Evolutionary conservation across 192 early-diverging fungal species (phyloP), one percentile per base, ranked within the genome.

Genomic region (Jimgerdemannia lactiflua): DNA sequence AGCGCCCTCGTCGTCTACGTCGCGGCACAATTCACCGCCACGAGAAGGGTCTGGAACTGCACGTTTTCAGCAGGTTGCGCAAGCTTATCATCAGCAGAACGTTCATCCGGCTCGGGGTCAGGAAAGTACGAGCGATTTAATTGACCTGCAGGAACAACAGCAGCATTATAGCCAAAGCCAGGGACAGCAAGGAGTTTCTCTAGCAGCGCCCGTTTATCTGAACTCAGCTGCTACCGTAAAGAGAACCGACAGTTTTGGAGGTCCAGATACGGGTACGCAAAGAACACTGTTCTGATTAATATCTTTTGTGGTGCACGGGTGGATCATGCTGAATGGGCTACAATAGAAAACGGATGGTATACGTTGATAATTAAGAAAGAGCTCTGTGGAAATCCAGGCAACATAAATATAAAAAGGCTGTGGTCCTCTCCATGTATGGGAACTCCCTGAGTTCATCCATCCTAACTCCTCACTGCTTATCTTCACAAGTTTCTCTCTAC

Each of bases 401-500:
- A 29, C 1, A 29, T 29, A 29, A 29, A 29, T 29, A 29, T 29
- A 29, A 29, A 29, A 29, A 29, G 29, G 29, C 29, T 29, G 29
- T 29, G 29, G 29, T 29, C 29, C 29, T 29, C 29, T 29, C 29
- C 29, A 29, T 29, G 29, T 29, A 29, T 29, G 29, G 29, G 29
- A 29, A 29, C 29, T 29, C 29, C 29, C 29, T 29, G 29, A 29
- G 29, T 29, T 29, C 29, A 29, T 29, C 29, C 29, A 29, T 29
- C 29, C 29, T 29, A 29, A 29, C 29, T 29, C 29, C 29, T 29
- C 29, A 29, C 49, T 6, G 49, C 49, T 59, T 14, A 59, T 59
- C 49, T 59, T 59, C 49, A 59, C 49, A 7, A 68, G 67, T 20
- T 18, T 68, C 67, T 41, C 67, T 68, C 18, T 68, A 68, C 40